These are phyloP conservation scores for Incumbomyces lentus DNA, from an alignment of 2,329 filamentous ascomycete species.

Conservation along the genomic window DNA sequence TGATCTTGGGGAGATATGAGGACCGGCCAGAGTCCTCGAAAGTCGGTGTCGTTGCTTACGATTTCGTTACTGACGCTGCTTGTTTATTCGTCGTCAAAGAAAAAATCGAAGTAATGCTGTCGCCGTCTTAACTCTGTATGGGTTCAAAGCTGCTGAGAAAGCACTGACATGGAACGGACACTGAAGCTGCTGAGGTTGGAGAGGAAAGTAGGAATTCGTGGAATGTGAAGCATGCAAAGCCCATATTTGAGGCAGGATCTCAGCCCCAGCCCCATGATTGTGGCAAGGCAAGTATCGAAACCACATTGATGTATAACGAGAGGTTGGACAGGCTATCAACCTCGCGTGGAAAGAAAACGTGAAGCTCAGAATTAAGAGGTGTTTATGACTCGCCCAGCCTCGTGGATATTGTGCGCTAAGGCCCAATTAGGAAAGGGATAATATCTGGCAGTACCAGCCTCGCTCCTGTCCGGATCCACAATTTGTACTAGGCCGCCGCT, in stretches of 20 bases:
- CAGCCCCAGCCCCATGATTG: constrained; percentile 3
- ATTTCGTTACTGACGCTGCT: too few relatives aligned
- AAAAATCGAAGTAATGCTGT: too few relatives aligned
- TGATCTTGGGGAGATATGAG: constrained; percentile 1
- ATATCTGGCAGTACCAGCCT: not conserved
- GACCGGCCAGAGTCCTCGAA: constrained; percentile 2
- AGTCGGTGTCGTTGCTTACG: not conserved
- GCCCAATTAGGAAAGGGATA: not conserved
- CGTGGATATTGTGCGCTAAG: not conserved
- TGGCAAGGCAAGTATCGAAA: too few relatives aligned
- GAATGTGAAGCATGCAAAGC: not conserved
- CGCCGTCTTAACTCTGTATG: too few relatives aligned
- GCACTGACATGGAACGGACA: not conserved
- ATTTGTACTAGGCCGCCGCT: too few relatives aligned
- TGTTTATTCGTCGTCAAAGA: too few relatives aligned
- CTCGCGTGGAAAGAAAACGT: not conserved
- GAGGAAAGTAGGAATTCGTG: not conserved
- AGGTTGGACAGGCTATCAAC: not conserved
- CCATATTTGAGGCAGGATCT: constrained; percentile 1
- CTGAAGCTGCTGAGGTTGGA: constrained; percentile 1
- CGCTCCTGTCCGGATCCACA: not conserved
- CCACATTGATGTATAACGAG: not conserved
- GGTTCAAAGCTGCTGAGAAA: too few relatives aligned
- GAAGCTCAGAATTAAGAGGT: too few relatives aligned
- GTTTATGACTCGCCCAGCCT: not conserved